Evolutionary conservation across 2,329 filamentous ascomycete species (phyloP).

Genomic region (Colletotrichum sidae): DNA sequence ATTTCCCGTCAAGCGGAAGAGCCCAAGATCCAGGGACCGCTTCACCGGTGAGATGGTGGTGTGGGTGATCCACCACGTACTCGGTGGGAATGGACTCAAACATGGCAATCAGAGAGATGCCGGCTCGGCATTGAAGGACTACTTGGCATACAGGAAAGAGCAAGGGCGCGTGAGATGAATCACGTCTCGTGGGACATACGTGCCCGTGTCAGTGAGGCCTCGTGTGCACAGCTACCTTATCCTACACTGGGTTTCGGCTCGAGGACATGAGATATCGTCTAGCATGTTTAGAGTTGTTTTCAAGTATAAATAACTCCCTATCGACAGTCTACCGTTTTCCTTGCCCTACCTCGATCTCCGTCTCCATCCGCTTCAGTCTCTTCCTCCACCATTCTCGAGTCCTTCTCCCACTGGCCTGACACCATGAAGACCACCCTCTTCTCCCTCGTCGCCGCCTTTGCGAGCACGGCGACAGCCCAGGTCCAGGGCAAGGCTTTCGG

Average conservation of each 20-base stretch:
- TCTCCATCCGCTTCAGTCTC: neutral
- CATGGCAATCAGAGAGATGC: slow-evolving; percentile 4
- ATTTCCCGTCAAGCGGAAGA: slow-evolving; percentile 7
- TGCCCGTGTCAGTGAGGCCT: too few species aligned
- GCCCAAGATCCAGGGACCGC: slow-evolving; percentile 13
- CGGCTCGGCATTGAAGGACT: slow-evolving; percentile 8
- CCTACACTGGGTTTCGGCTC: neutral
- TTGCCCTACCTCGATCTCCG: neutral
- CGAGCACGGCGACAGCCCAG: slow-evolving; percentile 41
- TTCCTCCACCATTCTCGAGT: neutral
- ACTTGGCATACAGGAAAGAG: slow-evolving; percentile 5
- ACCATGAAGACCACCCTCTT: slow-evolving; percentile 23
- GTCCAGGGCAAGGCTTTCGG: slow-evolving; percentile 45
- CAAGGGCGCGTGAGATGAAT: neutral
- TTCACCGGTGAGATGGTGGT: slow-evolving; percentile 1
- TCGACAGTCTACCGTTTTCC: too few species aligned
- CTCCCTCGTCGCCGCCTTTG: slow-evolving; percentile 40
- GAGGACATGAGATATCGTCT: neutral
- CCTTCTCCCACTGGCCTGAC: neutral
- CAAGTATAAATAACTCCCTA: neutral
- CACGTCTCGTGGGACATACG: too few species aligned
- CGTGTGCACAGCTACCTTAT: too few species aligned
- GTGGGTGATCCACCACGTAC: neutral
- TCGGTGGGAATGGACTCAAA: slow-evolving; percentile 15
- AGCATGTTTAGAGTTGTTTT: slow-evolving; percentile 8